Conservation (phyloP, 495 filamentous ascomycete species). For the Glonium stellatum region DNA sequence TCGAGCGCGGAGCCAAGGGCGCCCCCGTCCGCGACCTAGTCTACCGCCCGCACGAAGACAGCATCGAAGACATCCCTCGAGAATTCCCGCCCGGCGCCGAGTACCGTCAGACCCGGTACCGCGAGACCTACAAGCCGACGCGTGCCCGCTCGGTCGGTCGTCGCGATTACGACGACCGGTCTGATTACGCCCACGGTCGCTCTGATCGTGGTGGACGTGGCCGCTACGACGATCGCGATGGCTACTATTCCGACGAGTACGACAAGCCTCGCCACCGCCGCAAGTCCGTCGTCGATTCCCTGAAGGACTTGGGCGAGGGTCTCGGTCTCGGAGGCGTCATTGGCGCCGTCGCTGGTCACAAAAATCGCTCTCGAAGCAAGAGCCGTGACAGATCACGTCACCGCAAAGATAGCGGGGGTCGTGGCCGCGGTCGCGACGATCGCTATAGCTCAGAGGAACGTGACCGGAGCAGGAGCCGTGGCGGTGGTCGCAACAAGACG, state of each 20-base stretch:
- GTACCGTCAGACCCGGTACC: constrained; percentile 26
- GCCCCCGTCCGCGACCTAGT: constrained; percentile 35
- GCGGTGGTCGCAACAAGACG: constrained; percentile 40
- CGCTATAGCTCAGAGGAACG: constrained; percentile 44
- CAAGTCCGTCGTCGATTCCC: constrained; percentile 35
- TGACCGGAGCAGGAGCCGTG: constrained; percentile 45
- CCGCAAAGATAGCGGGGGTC: constrained; percentile 31
- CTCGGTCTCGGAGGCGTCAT: constrained; percentile 38
- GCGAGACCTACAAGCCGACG: constrained; percentile 31
- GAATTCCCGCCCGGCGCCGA: constrained; percentile 39
- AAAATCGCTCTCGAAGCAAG: constrained; percentile 42
- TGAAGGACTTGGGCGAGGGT: constrained; percentile 33
- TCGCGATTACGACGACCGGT: constrained; percentile 30
- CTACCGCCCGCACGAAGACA: constrained; percentile 38
- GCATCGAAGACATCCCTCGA: constrained; percentile 39
- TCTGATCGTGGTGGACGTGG: constrained; percentile 20
- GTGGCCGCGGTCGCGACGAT: constrained; percentile 25
- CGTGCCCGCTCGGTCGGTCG: constrained; percentile 31
- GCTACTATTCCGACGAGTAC: constrained; percentile 33
- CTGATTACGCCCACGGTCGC: constrained; percentile 31
- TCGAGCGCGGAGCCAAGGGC: constrained; percentile 37
- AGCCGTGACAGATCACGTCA: constrained; percentile 17
- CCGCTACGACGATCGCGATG: constrained; percentile 30
- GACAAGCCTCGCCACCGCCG: constrained; percentile 32
- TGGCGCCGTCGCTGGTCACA: constrained; percentile 34